phyloP scores from a whole-genome alignment of 106 monocot genomes.

The Iris macrosiphon region DNA sequence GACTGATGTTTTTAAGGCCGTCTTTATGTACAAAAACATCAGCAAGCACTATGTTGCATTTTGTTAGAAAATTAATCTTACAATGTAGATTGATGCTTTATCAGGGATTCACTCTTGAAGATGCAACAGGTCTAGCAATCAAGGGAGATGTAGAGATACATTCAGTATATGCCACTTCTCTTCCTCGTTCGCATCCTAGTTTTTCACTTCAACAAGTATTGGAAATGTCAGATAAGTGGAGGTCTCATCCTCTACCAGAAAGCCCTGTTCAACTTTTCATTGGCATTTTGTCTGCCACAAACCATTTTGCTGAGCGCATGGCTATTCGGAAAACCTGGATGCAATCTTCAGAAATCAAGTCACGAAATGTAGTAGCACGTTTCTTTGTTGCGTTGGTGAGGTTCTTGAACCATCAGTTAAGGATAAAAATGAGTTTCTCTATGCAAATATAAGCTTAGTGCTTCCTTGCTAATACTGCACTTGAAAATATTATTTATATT shows the following conservation, averaged over 20 bases:
- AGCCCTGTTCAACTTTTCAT: constrained; percentile 63
- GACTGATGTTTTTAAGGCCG: not conserved
- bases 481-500: too few relatives aligned
- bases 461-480: too few relatives aligned
- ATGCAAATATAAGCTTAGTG: too few relatives aligned
- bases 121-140: constrained; percentile 87
- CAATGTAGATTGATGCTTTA: constrained; percentile 6
- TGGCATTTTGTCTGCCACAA: constrained; percentile 82
- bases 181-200: constrained; percentile 84
- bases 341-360: constrained; percentile 69
- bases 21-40: not conserved
- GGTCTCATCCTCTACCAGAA: constrained; percentile 39
- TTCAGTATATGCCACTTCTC: constrained; percentile 77
- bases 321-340: constrained; percentile 93
- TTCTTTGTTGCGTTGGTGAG: constrained; percentile 96
- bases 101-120: constrained; percentile 96
- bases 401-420: not conserved
- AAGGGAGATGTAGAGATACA: constrained; percentile 88
- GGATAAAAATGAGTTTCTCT: too few relatives aligned
- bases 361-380: constrained; percentile 61
- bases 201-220: constrained; percentile 84
- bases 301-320: constrained; percentile 98
- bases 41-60: not conserved
- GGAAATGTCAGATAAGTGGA: constrained; percentile 87
- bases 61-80: not conserved